phyloP scores from a whole-genome alignment of 2,329 filamentous ascomycete species.

The Aspergillus fumigatus region DNA sequence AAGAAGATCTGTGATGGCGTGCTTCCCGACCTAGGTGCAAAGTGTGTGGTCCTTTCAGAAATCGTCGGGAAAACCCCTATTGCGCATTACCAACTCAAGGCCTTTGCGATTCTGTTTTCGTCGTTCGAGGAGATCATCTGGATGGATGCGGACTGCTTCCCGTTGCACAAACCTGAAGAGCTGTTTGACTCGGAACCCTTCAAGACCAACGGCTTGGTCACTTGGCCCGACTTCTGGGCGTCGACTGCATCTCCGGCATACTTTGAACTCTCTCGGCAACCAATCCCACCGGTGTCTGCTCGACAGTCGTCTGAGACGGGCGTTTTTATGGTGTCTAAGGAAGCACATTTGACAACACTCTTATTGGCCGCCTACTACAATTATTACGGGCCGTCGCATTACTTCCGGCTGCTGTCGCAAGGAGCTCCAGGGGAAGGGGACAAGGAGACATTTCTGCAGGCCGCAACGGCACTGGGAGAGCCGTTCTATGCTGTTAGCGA shows the following conservation, averaged over 20 bases:
- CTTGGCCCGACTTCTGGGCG: slow-evolving; percentile 54
- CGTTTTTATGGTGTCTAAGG: slow-evolving; percentile 34
- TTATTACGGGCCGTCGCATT: slow-evolving; percentile 33
- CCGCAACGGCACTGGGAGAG: slow-evolving; percentile 29
- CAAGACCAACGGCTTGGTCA: slow-evolving; percentile 47
- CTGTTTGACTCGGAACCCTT: slow-evolving; percentile 51
- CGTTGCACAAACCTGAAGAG: slow-evolving; percentile 39
- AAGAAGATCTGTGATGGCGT: slow-evolving; percentile 37
- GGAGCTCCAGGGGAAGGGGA: slow-evolving; percentile 36
- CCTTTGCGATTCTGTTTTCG: slow-evolving; percentile 53
- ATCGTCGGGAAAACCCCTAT: slow-evolving; percentile 38
- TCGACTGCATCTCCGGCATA: slow-evolving; percentile 42
- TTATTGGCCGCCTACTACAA: slow-evolving; percentile 37
- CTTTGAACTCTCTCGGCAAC: slow-evolving; percentile 36
- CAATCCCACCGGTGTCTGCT: slow-evolving; percentile 28
- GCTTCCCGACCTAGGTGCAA: slow-evolving; percentile 39
- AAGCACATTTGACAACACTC: slow-evolving; percentile 30
- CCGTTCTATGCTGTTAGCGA: slow-evolving; percentile 36
- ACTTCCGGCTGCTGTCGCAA: slow-evolving; percentile 38
- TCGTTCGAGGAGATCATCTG: slow-evolving; percentile 56
- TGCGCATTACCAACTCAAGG: slow-evolving; percentile 51
- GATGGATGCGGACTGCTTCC: slow-evolving; percentile 55
- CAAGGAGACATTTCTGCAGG: slow-evolving; percentile 37
- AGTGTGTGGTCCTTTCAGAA: slow-evolving; percentile 41
- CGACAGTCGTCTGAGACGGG: slow-evolving; percentile 36